Base-by-base conservation (phyloP, 345 rosid genomes). In the Hirschfeldia incana region DNA sequence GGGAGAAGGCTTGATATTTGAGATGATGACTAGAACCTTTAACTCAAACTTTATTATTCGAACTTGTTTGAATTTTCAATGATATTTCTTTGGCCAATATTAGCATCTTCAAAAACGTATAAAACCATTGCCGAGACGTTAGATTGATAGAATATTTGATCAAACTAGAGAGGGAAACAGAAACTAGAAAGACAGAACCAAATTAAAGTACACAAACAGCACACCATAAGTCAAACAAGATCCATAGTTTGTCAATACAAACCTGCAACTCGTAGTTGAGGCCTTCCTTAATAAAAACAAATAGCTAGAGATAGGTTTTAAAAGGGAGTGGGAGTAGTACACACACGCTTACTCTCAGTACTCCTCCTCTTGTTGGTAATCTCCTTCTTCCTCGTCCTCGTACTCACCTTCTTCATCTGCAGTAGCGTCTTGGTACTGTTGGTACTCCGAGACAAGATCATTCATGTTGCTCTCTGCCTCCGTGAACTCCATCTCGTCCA, bases 401-500 rank as follows among this genome's bases (percentile, higher is more conserved):
- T 80, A 84, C 34, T 88, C 86, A 0, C 84, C 90, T n/a, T 83
- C 93, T 0, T 87, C 83, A 60, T 85, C 93, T 0, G 89, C 98
- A 0, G 76, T 86, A 1, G 95, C 97, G 8, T 93, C 97, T 71
- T 91, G 97, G 77, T 93, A 93, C 64, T 93, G 94, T 82, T 91
- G 95, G 79, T 93, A 93, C 80, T 91, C 95, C 0, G 97, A 91
- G 0, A 93, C 98, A 82, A 93, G 85, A 51, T 93, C 98, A 46
- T 93, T 93, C 97, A 93, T 91, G 67, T 93, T 93, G 51, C 97
- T 91, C 76, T 91, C 97, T 0, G 98, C 98, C 85, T 91, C 97
- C 0, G 97, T 93, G 65, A 93, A 93, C 81, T 93, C 97, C 98
- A 93, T 93, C 73, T 93, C 97, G 68, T 93, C 98, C 98, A 93